These are phyloP conservation scores for Rhizopogon salebrosus DNA, from an alignment of 768 basidiomycete species.

Conservation along the genomic window DNA sequence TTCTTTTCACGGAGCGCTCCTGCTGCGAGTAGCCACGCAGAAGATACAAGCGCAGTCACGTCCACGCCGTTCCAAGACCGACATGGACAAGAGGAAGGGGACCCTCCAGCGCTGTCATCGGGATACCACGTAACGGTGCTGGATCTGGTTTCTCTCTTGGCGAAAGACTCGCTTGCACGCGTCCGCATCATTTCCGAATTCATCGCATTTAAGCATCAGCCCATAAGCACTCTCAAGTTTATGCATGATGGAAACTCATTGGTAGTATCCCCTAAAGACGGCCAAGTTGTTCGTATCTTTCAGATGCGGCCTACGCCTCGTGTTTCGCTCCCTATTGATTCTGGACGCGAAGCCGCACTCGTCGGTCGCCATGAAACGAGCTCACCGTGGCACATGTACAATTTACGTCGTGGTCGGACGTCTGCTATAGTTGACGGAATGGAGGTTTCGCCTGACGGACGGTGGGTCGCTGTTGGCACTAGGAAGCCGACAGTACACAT, in stretches of 20 bases:
- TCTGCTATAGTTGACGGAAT: constrained; percentile 55
- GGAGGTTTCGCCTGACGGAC: constrained; percentile 40
- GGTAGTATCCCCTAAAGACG: constrained; percentile 47
- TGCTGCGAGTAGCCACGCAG: constrained; percentile 25
- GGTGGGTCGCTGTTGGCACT: constrained; percentile 70
- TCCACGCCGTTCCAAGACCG: not conserved
- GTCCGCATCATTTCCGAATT: constrained; percentile 43
- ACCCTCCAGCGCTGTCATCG: constrained; percentile 10
- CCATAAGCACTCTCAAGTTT: constrained; percentile 44
- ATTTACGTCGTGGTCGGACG: constrained; percentile 68
- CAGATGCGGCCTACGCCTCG: constrained; percentile 29
- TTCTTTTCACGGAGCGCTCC: constrained; percentile 67
- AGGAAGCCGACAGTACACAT: constrained; percentile 62
- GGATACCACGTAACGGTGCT: constrained; percentile 52
- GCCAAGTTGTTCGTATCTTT: constrained; percentile 48
- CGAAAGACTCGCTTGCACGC: constrained; percentile 11
- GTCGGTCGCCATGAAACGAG: constrained; percentile 7
- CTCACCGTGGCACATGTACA: constrained; percentile 55
- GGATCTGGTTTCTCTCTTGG: constrained; percentile 41
- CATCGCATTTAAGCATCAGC: constrained; percentile 40
- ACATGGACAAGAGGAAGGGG: not conserved
- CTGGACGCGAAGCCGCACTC: not conserved
- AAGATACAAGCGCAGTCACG: constrained; percentile 2
- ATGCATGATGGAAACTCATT: constrained; percentile 49
- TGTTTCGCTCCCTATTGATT: constrained; percentile 9